Evolutionary conservation across 352 stramenopile species (phyloP), one percentile per base, ranked within the genome.

Genomic region (Globisporangium solare): DNA sequence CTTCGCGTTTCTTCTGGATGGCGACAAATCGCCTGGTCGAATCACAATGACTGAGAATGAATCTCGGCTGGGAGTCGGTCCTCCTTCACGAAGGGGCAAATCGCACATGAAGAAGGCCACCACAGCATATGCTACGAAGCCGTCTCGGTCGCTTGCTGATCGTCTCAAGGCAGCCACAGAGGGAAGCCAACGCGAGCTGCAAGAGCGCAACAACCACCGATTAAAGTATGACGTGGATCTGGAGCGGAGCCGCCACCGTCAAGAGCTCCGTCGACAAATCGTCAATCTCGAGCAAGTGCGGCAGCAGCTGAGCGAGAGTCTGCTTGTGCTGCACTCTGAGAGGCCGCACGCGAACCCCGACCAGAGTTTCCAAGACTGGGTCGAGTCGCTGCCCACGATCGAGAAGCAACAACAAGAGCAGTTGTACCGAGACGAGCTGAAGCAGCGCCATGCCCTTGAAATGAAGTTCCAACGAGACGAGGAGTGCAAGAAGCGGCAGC

Each of bases 351-450:
- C 77, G 22, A 64, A 79, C 10, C 58, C 63, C 0, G 51, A 68
- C 2, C 75, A 88, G 59, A 37, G 48, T 1, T 78, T 89, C 51
- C 48, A 54, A 0, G 67, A 75, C 7, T 89, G 79, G 79, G 71
- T 87, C 3, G 68, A 63, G 20, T 87, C 79, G 0, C 60, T 89
- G 15, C 58, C 70, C 41, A 88, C 79, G 15, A 64, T 88, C 15
- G 66, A 88, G 22, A 86, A 65, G 40, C 60, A 67, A 12, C 64
- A 83, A 20, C 64, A 63, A 31, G 73, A 79, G 13, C 63, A 63
- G 0, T 55, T 64, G 39, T 50, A 66, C 12, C 58, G 74, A 31
- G 61, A 79, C 45, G 62, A 76, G 52, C 61, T 72, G 54, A 71
- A 64, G 2, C 66, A 83, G 27, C 71, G 73, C 3, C 67, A 71